Conservation (phyloP, 1,284 basidiomycete genomes). For the Meripilus lineatus region DNA sequence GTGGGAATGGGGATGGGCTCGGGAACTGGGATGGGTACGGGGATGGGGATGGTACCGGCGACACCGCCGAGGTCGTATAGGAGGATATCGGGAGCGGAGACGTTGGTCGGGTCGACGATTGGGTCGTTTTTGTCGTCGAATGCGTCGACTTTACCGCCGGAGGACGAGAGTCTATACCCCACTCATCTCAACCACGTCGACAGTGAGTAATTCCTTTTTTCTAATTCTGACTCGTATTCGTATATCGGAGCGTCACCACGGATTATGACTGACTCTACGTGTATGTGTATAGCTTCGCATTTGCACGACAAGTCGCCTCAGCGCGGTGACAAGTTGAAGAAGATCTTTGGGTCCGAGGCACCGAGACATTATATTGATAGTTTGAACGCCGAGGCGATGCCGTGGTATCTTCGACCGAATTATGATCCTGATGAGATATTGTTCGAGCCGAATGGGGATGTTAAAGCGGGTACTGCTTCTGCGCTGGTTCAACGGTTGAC, state of each 20-base stretch:
- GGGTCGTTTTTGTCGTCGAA: too few relatives aligned
- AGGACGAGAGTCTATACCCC: too few relatives aligned
- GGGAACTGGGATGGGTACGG: too few relatives aligned
- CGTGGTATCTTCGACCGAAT: constrained; percentile 84
- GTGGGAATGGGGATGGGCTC: too few relatives aligned
- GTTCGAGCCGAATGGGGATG: constrained; percentile 77
- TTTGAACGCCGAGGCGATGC: constrained; percentile 52
- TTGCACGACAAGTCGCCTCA: constrained; percentile 31
- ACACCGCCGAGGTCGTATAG: too few relatives aligned
- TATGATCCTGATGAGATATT: constrained; percentile 79
- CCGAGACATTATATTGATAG: constrained; percentile 45
- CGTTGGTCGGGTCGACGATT: too few relatives aligned
- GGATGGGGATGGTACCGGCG: too few relatives aligned
- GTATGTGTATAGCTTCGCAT: constrained; percentile 22
- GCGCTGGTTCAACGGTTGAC: constrained; percentile 90
- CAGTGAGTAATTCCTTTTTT: too few relatives aligned
- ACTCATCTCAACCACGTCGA: too few relatives aligned
- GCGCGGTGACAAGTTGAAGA: constrained; percentile 54
- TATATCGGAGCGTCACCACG: constrained; percentile 12
- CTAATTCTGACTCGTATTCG: constrained; percentile 38
- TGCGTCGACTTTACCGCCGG: too few relatives aligned
- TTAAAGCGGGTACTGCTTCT: constrained; percentile 83
- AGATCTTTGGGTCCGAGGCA: constrained; percentile 74
- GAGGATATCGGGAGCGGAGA: too few relatives aligned
- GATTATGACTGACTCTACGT: background rate